Evolutionary conservation across 768 basidiomycete genomes (phyloP).

Genomic region (Mycena maculata): DNA sequence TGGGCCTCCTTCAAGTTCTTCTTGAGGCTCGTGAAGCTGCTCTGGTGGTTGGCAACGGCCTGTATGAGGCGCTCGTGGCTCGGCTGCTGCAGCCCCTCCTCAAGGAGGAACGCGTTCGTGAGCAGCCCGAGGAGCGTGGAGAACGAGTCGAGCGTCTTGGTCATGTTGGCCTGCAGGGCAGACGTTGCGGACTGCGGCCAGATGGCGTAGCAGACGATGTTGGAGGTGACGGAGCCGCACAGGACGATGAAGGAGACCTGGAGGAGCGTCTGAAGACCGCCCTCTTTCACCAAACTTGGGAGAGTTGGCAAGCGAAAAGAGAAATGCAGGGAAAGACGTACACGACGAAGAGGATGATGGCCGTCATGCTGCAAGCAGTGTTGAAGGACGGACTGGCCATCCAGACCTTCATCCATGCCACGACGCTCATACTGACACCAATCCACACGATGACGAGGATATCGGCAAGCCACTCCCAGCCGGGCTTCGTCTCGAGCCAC

Average conservation of each 20-base stretch:
- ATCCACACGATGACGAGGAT: slow-evolving; percentile 83
- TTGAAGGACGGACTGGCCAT: slow-evolving; percentile 87
- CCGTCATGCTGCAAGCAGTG: slow-evolving; percentile 89
- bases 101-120: slow-evolving; percentile 87
- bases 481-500: slow-evolving; percentile 78
- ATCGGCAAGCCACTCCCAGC: slow-evolving; percentile 82
- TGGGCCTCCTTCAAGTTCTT: slow-evolving; percentile 88
- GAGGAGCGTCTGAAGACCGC: slow-evolving; percentile 78
- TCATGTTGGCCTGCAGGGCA: slow-evolving; percentile 87
- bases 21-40: slow-evolving; percentile 90
- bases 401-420: slow-evolving; percentile 95
- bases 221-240: slow-evolving; percentile 81
- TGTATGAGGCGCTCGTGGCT: slow-evolving; percentile 75
- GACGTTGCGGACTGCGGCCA: slow-evolving; percentile 90
- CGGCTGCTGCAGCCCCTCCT: slow-evolving; percentile 67
- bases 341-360: slow-evolving; percentile 88
- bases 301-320: slow-evolving; percentile 13
- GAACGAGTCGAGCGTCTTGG: slow-evolving; percentile 87
- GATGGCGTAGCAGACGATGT: slow-evolving; percentile 83
- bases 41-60: slow-evolving; percentile 88
- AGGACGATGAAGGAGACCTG: slow-evolving; percentile 82
- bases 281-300: slow-evolving; percentile 86
- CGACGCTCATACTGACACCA: slow-evolving; percentile 79
- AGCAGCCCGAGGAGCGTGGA: slow-evolving; percentile 86
- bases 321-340: slow-evolving; percentile 44